These are phyloP conservation scores for Penicillium decumbens DNA, from an alignment of 2,329 filamentous ascomycete genomes.

Conservation along the genomic window DNA sequence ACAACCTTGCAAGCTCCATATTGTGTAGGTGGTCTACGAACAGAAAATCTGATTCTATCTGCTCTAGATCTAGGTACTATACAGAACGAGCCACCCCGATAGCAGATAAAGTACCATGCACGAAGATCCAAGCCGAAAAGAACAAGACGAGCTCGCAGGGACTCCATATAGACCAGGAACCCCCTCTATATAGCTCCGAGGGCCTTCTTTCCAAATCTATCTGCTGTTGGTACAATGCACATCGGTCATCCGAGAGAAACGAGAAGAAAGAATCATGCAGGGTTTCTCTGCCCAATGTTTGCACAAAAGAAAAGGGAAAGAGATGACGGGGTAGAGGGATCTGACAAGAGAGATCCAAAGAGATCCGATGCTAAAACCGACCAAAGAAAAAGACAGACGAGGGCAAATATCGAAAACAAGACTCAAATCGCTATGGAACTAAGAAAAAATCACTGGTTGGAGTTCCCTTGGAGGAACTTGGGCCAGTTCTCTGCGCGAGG, in stretches of 20 bases:
- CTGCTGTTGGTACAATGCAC: constrained; percentile 25
- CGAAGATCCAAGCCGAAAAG: constrained; percentile 2
- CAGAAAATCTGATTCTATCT: constrained; percentile 12
- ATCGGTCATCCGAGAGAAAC: constrained; percentile 4
- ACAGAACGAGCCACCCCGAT: constrained; percentile 8
- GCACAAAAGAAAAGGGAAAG: constrained; percentile 2
- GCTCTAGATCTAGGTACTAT: constrained; percentile 15
- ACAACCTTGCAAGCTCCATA: not conserved
- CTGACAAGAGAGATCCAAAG: constrained; percentile 5
- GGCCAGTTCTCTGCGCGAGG: constrained; percentile 42
- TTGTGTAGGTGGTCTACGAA: not conserved
- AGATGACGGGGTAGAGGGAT: not conserved
- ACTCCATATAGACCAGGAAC: not conserved
- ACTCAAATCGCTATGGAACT: constrained; percentile 25
- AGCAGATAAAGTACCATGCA: not conserved
- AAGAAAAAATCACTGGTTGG: constrained; percentile 28
- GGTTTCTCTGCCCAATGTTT: constrained; percentile 4
- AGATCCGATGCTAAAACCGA: constrained; percentile 23
- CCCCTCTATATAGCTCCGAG: constrained; percentile 12
- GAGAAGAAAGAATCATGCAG: constrained; percentile 9
- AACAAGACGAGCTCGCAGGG: not conserved
- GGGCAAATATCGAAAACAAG: constrained; percentile 11
- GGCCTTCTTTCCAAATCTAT: constrained; percentile 21
- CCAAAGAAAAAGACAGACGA: constrained; percentile 17
- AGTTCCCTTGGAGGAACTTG: constrained; percentile 29